Evolutionary conservation across 2,329 filamentous ascomycete genomes (phyloP).

Genomic region (Plectosphaerella cucumerina): DNA sequence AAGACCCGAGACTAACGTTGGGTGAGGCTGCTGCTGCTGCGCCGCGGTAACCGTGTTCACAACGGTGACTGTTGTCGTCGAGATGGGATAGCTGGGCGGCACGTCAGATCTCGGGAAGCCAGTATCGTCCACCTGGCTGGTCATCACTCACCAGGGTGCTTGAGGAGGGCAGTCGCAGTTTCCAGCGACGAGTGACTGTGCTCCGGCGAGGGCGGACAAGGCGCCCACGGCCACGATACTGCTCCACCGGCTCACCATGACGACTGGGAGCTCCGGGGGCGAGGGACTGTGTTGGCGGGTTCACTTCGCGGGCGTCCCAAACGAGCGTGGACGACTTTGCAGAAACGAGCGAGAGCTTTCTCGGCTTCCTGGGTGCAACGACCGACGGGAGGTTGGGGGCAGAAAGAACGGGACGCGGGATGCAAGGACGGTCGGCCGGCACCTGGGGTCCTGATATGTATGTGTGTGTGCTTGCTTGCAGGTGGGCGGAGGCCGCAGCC

Average conservation of each 20-base stretch:
- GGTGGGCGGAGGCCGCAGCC: background rate
- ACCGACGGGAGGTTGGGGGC: background rate
- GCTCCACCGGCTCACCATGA: background rate
- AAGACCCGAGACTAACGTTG: no score
- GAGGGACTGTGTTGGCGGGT: no score
- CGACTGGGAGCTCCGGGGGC: no score
- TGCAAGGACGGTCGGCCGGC: background rate
- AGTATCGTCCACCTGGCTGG: no score
- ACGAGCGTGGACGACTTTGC: background rate
- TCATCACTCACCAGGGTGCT: no score
- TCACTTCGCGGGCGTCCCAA: background rate
- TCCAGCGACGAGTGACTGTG: background rate
- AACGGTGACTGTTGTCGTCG: no score
- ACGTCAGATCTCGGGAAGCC: no score
- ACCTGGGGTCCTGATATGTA: constrained; percentile 2
- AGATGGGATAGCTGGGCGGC: no score
- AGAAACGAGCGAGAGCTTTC: background rate
- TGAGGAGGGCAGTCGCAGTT: background rate
- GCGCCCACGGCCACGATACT: constrained; percentile 1
- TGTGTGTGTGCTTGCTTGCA: background rate
- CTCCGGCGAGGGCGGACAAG: background rate
- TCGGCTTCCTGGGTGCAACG: background rate
- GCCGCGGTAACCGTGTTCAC: no score
- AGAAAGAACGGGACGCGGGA: background rate
- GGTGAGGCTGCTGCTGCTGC: no score